A percentile compares a stretch with the other conserved stretches of the same genome.
phyloP scores from a whole-genome alignment of 805 yeast species.

The Barnettozyma sucrosica region DNA sequence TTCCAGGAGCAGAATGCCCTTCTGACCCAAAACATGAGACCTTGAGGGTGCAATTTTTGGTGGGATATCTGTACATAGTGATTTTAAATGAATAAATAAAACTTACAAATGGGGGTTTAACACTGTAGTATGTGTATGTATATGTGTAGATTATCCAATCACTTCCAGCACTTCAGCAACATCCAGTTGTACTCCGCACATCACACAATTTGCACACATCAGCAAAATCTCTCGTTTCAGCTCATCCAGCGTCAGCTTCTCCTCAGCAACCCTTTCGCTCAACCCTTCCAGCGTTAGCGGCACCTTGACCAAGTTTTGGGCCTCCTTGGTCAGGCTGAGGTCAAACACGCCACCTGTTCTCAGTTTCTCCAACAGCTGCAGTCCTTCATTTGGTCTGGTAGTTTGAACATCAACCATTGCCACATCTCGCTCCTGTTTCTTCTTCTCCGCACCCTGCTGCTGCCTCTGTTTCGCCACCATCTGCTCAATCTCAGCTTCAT shows the following conservation, averaged over 20 bases:
- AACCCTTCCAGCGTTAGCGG: constrained; percentile 54
- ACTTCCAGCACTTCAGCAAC: constrained; percentile 58
- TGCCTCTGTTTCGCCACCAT: constrained; percentile 6
- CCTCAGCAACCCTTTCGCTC: constrained; percentile 44
- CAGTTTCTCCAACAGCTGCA: constrained; percentile 39
- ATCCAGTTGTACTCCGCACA: constrained; percentile 62
- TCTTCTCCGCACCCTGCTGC: constrained; percentile 8
- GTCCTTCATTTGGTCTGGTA: neutral
- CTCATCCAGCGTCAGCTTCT: constrained; percentile 42
- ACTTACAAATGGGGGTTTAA: neutral
- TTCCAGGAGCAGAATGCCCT: constrained; percentile 95
- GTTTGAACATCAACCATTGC: neutral
- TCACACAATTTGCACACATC: constrained; percentile 80
- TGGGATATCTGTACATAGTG: neutral
- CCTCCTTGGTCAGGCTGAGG: neutral
- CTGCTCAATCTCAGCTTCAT: constrained; percentile 10
- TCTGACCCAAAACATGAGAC: constrained; percentile 64
- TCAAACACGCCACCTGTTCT: constrained; percentile 36
- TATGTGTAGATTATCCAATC: constrained; percentile 34
- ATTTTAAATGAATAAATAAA: neutral
- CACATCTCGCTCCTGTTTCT: constrained; percentile 5
- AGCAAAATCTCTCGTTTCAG: constrained; percentile 63
- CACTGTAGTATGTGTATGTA: constrained; percentile 29
- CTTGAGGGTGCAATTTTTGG: constrained; percentile 8
- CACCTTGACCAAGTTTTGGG: constrained; percentile 18